Evolutionary conservation across 1,139 yeast genomes (phyloP).

Genomic region (Taphrina deformans): DNA sequence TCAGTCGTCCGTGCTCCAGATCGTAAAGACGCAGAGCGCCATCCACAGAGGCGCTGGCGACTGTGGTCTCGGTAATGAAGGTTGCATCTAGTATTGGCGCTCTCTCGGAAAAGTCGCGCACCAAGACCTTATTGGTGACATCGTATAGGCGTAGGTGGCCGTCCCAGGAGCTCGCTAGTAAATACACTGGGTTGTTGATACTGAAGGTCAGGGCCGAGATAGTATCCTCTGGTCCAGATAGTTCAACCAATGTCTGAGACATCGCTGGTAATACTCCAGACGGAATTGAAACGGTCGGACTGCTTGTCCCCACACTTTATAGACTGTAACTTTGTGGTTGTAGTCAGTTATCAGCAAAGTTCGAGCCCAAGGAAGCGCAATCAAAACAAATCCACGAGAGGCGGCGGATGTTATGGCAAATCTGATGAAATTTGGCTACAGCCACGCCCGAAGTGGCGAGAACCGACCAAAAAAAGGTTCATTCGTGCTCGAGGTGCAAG

Average conservation of each 20-base stretch:
- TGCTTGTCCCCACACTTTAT: too few species aligned
- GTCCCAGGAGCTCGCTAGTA: slow-evolving; percentile 49
- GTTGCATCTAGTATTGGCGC: slow-evolving; percentile 36
- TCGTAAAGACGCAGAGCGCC: slow-evolving; percentile 35
- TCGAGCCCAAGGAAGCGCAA: too few species aligned
- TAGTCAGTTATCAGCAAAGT: too few species aligned
- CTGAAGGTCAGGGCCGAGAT: slow-evolving; percentile 36
- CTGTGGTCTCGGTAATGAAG: slow-evolving; percentile 34
- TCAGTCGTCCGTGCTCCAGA: slow-evolving; percentile 35
- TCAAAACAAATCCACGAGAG: background rate
- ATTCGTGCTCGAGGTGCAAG: background rate
- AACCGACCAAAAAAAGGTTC: background rate
- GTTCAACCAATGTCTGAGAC: background rate
- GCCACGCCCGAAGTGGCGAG: slow-evolving; percentile 5
- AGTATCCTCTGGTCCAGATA: slow-evolving; percentile 34
- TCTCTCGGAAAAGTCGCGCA: slow-evolving; percentile 39
- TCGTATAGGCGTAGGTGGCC: slow-evolving; percentile 44
- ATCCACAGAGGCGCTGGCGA: slow-evolving; percentile 36
- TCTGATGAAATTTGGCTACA: background rate
- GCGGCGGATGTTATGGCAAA: background rate
- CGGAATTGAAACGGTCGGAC: too few species aligned
- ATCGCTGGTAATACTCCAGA: too few species aligned
- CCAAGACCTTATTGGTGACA: slow-evolving; percentile 40
- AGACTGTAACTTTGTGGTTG: too few species aligned
- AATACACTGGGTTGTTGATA: slow-evolving; percentile 31